Evolutionary conservation across 208 protist genomes (phyloP).

Genomic region (Trypanosoma cruzi): DNA sequence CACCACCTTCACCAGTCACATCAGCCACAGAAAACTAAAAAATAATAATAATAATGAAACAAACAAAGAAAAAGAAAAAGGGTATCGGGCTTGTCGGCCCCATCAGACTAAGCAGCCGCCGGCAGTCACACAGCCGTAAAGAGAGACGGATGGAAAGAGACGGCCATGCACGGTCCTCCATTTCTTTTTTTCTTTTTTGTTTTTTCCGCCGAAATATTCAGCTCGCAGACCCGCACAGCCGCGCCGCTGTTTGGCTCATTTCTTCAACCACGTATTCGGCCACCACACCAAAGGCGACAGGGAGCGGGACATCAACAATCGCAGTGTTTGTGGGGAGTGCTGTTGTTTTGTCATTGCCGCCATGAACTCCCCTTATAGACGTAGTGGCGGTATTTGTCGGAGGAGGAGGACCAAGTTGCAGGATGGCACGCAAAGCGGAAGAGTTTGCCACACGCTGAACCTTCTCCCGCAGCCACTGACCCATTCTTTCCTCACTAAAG

Average conservation of each 20-base stretch:
- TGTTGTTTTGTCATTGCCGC: constrained; percentile 3
- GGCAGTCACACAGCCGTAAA: background rate
- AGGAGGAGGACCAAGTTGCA: constrained; percentile 26
- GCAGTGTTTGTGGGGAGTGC: background rate
- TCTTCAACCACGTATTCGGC: constrained; percentile 65
- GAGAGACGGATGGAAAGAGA: background rate
- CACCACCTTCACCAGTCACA: too few relatives aligned
- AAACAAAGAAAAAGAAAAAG: too few relatives aligned
- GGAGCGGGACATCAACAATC: constrained; percentile 35
- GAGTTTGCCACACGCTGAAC: constrained; percentile 35
- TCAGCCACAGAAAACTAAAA: background rate
- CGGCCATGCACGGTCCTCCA: background rate
- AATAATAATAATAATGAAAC: background rate
- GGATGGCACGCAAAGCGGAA: constrained; percentile 31
- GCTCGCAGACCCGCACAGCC: constrained; percentile 35
- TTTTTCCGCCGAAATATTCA: background rate
- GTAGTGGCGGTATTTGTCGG: background rate
- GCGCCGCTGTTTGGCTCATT: constrained; percentile 31
- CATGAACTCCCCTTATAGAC: background rate
- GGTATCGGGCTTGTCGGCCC: too few relatives aligned
- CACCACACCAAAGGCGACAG: constrained; percentile 52
- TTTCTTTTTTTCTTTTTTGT: background rate
- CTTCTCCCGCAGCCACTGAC: constrained; percentile 45
- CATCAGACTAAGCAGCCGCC: too few relatives aligned
- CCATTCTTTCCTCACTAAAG: constrained; percentile 50